Conservation (phyloP, 2,329 filamentous ascomycete genomes). For the Leptosphaerulina australis region DNA sequence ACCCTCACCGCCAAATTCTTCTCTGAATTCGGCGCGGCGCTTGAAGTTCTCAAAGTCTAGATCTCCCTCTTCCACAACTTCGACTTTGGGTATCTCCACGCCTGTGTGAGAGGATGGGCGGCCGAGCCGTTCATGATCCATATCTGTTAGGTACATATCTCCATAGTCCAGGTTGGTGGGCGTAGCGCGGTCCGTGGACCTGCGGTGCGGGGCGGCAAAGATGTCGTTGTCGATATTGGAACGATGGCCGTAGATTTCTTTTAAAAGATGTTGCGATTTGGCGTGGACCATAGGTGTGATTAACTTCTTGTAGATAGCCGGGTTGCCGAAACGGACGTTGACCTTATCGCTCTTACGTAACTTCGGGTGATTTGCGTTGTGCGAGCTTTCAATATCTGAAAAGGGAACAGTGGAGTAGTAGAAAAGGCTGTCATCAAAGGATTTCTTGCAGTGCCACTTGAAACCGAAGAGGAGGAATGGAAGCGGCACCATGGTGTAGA, state of each 20-base stretch:
- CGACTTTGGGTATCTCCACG: conserved; percentile 65
- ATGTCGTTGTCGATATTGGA: conserved; percentile 61
- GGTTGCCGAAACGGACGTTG: conserved; percentile 82
- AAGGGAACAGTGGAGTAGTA: conserved; percentile 71
- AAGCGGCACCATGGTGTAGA: conserved; percentile 74
- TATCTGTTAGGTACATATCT: conserved; percentile 79
- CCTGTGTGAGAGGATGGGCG: conserved; percentile 43
- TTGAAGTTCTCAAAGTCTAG: conserved; percentile 93
- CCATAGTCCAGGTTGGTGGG: conserved; percentile 70
- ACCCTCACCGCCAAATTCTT: conserved; percentile 78
- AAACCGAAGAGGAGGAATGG: conserved; percentile 79
- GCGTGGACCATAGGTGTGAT: conserved; percentile 83
- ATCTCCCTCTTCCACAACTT: conserved; percentile 82
- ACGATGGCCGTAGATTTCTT: conserved; percentile 80
- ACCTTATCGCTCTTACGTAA: conserved; percentile 63
- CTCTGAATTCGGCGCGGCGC: conserved; percentile 82
- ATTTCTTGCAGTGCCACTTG: conserved; percentile 78
- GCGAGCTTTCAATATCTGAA: conserved; percentile 59
- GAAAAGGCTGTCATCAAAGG: conserved; percentile 78
- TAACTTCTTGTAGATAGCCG: conserved; percentile 74
- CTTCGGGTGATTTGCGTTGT: conserved; percentile 42
- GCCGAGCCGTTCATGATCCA: conserved; percentile 64
- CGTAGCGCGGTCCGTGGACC: conserved; percentile 44
- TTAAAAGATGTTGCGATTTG: conserved; percentile 82
- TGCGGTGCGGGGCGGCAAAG: conserved; percentile 34